Evolutionary conservation across 192 early-diverging fungal genomes (phyloP).

Genomic region (Entomortierella beljakovae): DNA sequence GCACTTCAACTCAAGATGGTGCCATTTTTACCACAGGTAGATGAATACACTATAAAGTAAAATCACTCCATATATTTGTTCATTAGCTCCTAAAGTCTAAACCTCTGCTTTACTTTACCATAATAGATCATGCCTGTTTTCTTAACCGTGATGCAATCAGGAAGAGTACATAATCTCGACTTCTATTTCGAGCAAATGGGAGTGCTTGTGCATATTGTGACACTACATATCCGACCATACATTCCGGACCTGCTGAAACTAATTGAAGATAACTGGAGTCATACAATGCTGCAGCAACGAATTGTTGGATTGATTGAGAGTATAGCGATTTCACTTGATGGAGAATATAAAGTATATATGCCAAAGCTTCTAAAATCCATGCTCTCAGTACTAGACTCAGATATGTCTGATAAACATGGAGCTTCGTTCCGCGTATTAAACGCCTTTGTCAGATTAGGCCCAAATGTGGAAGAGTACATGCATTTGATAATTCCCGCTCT

Average conservation of each 20-base stretch:
- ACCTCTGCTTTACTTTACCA: background rate
- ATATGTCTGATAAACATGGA: conserved; percentile 73
- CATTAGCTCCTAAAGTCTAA: background rate
- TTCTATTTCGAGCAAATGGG: conserved; percentile 94
- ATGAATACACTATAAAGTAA: no score
- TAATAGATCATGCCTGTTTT: conserved; percentile 88
- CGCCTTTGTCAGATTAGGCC: conserved; percentile 81
- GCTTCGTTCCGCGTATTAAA: conserved; percentile 80
- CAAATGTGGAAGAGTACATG: conserved; percentile 92
- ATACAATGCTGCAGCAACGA: conserved; percentile 82
- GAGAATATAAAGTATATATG: conserved; percentile 89
- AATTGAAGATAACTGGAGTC: conserved; percentile 81
- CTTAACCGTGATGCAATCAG: conserved; percentile 83
- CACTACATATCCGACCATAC: conserved; percentile 89
- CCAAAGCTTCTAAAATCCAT: conserved; percentile 85
- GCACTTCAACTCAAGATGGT: conserved; percentile 88
- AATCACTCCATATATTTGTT: background rate
- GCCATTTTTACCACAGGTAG: conserved; percentile 84
- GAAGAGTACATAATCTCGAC: conserved; percentile 81
- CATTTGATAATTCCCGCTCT: conserved; percentile 89
- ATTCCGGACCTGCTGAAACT: conserved; percentile 83
- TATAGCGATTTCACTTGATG: conserved; percentile 84
- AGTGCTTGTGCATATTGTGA: conserved; percentile 84
- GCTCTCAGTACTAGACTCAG: conserved; percentile 84
- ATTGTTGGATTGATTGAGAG: conserved; percentile 88